Conservation (phyloP, 2,329 filamentous ascomycete species). For the Cercospora sp. region DNA sequence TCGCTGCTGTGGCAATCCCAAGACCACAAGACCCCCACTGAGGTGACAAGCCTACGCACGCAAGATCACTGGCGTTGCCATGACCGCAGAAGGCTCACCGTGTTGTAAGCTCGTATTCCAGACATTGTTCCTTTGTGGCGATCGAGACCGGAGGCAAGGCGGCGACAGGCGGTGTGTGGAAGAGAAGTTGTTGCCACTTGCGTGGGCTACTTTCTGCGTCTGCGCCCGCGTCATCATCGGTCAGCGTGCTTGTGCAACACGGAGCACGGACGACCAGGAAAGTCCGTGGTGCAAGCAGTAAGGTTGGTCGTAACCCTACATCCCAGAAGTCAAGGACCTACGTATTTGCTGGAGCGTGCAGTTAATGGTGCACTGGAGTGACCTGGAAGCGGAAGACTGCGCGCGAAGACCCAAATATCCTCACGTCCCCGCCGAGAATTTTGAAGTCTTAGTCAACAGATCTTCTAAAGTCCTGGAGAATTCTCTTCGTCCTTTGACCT, state of each 20-base stretch:
- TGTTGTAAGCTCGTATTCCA: neutral
- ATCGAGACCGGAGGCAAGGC: neutral
- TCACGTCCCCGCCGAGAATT: neutral
- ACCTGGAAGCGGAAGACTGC: neutral
- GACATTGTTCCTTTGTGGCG: neutral
- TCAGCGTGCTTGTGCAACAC: neutral
- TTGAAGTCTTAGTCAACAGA: neutral
- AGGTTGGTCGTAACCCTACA: neutral
- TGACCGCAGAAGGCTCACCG: neutral
- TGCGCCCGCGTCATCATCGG: neutral
- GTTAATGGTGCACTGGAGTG: too few relatives aligned
- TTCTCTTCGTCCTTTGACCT: neutral
- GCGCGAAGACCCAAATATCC: neutral
- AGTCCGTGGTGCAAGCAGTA: neutral
- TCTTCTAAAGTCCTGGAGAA: neutral
- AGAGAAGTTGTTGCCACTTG: neutral
- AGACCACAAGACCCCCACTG: neutral
- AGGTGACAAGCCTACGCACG: neutral
- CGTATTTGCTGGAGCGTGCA: neutral
- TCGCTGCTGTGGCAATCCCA: neutral
- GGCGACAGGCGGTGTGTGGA: constrained; percentile 1
- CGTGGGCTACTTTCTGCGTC: neutral
- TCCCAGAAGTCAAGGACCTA: neutral
- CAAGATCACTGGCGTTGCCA: neutral
- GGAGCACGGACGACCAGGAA: neutral